Evolutionary conservation across 2,329 filamentous ascomycete species (phyloP), one percentile per base, ranked within the genome.

Genomic region (Fonsecaea pedrosoi): DNA sequence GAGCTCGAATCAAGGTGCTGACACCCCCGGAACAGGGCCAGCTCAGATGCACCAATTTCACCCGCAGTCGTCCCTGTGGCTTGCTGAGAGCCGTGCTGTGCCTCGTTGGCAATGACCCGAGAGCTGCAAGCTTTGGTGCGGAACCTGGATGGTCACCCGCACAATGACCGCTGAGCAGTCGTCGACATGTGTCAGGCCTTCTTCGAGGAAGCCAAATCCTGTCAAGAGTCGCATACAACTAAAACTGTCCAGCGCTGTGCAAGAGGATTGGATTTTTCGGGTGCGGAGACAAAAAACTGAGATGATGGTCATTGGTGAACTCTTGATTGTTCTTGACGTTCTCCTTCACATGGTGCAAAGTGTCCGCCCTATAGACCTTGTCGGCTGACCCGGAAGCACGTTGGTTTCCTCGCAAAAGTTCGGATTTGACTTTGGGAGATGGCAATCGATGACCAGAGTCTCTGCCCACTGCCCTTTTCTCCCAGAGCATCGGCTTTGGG

Each of bases 1-100:
- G 18, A 60, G 30, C 30, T 40, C 25, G 21, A 60, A 15, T 60
- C 8, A 25, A 37, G 18, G 45, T 50, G 57, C 55, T 42, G 55
- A 58, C 35, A 15, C 25, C 35, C 13, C 57, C 6, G 57, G 13
- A 59, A 60, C 32, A 48, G 40, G 13, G 13, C 38, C 40, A 60
- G 40, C 40, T 42, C 45, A 45, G n/a, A 18, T 45, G 40, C 40
- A 45, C 12, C 45, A 6, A 21, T 50, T 50, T 50, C 45, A n/a
- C 21, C 21, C 45, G 45, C 45, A 50, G 45, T 50, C 6, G 9
- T 50, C 18, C 45, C 21, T 12, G 30, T 50, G 30, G 40, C 57
- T 60, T 60, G 40, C n/a, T 50, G 40, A 60, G 30, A 30, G 40
- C n/a, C 13, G 13, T 48, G 56, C 13, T 12, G n/a, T 6, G 13